Evolutionary conservation across 768 basidiomycete species (phyloP).

Genomic region (Leccinum longicurvipes): DNA sequence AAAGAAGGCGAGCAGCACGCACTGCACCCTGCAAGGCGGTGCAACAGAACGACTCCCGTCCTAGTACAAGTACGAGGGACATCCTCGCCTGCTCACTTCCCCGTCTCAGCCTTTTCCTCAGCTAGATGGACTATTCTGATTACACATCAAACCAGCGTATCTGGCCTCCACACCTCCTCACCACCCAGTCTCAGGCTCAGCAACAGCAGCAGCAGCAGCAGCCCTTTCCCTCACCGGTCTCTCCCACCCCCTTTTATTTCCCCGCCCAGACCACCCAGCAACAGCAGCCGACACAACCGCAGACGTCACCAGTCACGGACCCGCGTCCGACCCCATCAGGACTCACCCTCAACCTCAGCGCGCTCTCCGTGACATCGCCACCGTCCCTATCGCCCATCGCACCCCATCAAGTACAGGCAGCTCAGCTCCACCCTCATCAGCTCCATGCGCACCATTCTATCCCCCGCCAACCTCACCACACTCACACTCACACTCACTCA

Average conservation of each 20-base stretch:
- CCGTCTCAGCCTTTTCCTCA: not conserved
- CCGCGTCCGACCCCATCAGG: slow-evolving; percentile 32
- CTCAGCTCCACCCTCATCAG: slow-evolving; percentile 59
- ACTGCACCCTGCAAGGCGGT: slow-evolving; percentile 14
- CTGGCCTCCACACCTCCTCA: slow-evolving; percentile 21
- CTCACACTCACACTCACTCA: slow-evolving; percentile 24
- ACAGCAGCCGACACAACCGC: slow-evolving; percentile 10
- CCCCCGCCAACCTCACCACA: slow-evolving; percentile 21
- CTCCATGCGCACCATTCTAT: slow-evolving; percentile 48
- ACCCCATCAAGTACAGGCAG: slow-evolving; percentile 37
- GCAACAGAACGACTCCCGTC: slow-evolving; percentile 2
- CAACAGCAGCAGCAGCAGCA: not conserved
- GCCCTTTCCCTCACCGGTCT: slow-evolving; percentile 27
- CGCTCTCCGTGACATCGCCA: slow-evolving; percentile 64
- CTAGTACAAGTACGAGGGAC: slow-evolving; percentile 13
- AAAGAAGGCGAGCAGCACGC: slow-evolving; percentile 4
- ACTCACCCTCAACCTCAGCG: slow-evolving; percentile 66
- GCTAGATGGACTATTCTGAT: slow-evolving; percentile 24
- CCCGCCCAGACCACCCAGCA: slow-evolving; percentile 14
- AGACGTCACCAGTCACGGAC: slow-evolving; percentile 15
- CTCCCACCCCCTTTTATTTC: slow-evolving; percentile 23
- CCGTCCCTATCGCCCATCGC: slow-evolving; percentile 63
- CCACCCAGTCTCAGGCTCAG: slow-evolving; percentile 1
- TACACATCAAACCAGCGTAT: slow-evolving; percentile 25
- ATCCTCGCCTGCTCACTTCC: not conserved